Evolutionary conservation across 345 rosid species (phyloP), one percentile per base, ranked within the genome.

Genomic region (Dipteronia dyeriana): DNA sequence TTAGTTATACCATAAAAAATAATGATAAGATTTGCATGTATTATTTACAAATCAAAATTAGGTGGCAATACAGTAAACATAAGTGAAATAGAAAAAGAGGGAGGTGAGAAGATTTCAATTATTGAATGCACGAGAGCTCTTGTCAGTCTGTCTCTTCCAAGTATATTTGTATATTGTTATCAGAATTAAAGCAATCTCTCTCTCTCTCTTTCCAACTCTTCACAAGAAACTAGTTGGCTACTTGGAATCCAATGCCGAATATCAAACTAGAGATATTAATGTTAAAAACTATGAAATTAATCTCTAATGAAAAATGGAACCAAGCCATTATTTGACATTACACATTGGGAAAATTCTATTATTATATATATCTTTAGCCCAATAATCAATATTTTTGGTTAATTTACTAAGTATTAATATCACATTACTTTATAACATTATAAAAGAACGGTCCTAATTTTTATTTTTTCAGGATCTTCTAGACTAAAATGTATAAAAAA

Each of bases 231-330:
- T 47, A 31, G 74, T 26, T 70, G 80, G 85, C 78, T 13, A 62
- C 80, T 56, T 7, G 77, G 83, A 74, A 84, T 80, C 84, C 84
- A 69, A 85, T 75, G 82, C 9, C 4, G 3, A 51, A 13, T 13
- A 17, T 31, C 70, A 29, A 62, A 62, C 38, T 34, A 34, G 38
- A 34, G 7, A 34, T 0, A 34, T 34, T 34, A 34, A 34, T 34
- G 38, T 34, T 34, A 34, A 34, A 34, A 34, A 34, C 38, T 34
- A 34, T 5, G 38, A 34, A 34, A 34, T 34, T 34, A 34, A 34
- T 34, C 38, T 34, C 38, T 4, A 4, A 34, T 41, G 45, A 41
- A 9, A 41, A 8, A 41, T 41, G 11, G 45, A 41, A 8, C 38
- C 38, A 34, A 34, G 5, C 38, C 38, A 34, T 34, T 34, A 34